Base-by-base conservation (phyloP, 2,329 filamentous ascomycete species). In the Corniculantispora saksenae region DNA sequence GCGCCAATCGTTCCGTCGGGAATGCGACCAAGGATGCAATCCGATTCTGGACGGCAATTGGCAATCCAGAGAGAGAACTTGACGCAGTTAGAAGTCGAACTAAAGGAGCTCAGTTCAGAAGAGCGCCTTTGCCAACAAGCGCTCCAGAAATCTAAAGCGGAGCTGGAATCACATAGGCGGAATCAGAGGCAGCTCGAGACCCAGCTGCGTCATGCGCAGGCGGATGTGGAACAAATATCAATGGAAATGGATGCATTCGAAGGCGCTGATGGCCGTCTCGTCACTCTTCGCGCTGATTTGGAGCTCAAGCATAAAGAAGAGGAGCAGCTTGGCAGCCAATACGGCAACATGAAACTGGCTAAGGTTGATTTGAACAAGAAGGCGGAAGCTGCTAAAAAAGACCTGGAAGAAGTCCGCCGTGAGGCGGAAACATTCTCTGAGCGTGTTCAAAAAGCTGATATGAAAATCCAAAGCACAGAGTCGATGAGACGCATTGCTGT, bases 11-110 rank as follows among this genome's bases (percentile, higher is more conserved):
- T 81, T 9, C 82, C 84, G 19, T 87, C 80, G 69, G 76, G 72
- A 0, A 81, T 84, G 47, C 79, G 78, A 12, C 82, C 90, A 27
- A 87, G 93, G n/a, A 96, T 97, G 88, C 90, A 90, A 72, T 89
- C 91, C 1, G 91, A 97, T 72, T 82, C 86, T 29, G 89, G 86
- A 64, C 85, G 85, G 21, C 90, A 92, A 71, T 84, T 94, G 48
- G 73, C 75, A 8, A 76, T 84, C 17, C 81, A 84, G 53, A 78
- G 79, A 65, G 82, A 86, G 29, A 78, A 79, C 4, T 67, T 86
- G 3, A 77, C 82, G 29, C 83, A 87, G 45, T 80, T 91, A 3
- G 81, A 84, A 61, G 73, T 77, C 7, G 86, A 91, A 65, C 74
- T 88, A 55, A 76, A 78, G 3, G 80, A 83, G 1, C 75, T 89